A percentile compares a stretch with the other conserved stretches of the same genome.
Evolutionary conservation across 2,329 filamentous ascomycete species (phyloP).

Genomic region (Sporothrix variecibatus): DNA sequence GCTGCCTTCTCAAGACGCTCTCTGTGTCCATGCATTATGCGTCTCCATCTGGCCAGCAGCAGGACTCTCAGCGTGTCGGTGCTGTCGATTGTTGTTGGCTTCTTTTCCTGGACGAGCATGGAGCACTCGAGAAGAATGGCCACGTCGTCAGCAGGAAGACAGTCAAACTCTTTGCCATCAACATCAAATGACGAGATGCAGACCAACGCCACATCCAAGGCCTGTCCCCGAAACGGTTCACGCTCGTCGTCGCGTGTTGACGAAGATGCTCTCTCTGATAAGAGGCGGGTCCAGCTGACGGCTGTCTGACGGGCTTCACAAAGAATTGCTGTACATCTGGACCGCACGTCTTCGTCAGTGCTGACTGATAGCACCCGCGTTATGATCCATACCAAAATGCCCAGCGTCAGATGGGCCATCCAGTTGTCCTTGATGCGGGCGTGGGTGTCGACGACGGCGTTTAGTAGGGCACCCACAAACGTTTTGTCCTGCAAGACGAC

Average conservation of each 20-base stretch:
- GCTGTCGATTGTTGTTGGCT: background rate
- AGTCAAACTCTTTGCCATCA: slow-evolving; percentile 36
- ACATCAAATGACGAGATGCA: slow-evolving; percentile 50
- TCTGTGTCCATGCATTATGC: background rate
- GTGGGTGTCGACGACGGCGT: slow-evolving; percentile 37
- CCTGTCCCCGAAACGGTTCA: slow-evolving; percentile 38
- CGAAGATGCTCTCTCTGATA: slow-evolving; percentile 28
- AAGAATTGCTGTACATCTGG: background rate
- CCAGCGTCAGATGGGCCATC: slow-evolving; percentile 48
- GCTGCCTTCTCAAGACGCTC: background rate
- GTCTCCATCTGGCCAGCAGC: background rate
- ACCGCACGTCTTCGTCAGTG: background rate
- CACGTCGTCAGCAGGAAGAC: background rate
- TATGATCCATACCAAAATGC: slow-evolving; percentile 44
- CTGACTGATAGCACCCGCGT: slow-evolving; percentile 47
- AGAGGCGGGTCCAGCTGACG: background rate
- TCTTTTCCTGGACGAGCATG: slow-evolving; percentile 41
- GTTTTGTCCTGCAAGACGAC: slow-evolving; percentile 37
- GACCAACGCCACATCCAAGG: slow-evolving; percentile 45
- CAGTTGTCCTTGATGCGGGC: slow-evolving; percentile 51
- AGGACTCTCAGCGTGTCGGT: background rate
- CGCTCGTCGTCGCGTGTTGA: slow-evolving; percentile 33
- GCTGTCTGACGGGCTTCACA: background rate
- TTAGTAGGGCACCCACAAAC: slow-evolving; percentile 41
- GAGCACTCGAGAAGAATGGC: slow-evolving; percentile 41